Base-by-base conservation (phyloP, 164 flowering plant genomes). In the Houttuynia cordata region DNA sequence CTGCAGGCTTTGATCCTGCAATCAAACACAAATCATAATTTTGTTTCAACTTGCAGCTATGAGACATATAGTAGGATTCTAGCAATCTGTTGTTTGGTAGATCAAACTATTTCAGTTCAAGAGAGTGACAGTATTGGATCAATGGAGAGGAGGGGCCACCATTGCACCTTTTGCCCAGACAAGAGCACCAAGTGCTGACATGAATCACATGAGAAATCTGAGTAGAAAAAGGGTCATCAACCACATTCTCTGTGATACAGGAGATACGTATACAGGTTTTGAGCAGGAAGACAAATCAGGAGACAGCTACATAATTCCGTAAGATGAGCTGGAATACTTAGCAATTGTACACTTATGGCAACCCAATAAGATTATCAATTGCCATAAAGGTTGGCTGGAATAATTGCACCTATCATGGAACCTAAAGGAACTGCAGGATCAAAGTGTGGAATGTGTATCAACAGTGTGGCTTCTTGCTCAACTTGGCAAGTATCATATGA, bases 1-100 rank as follows among this genome's bases (percentile, higher is more conserved):
- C 87, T 21, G 90, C 75, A 61, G 83, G 73, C 76, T 87, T 84
- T 64, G 96, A 74, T 59, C 98, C 98, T 93, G 83, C 49, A 55
- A 1, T 4, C 49, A 42, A 42, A 8, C 17, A 14, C 49, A 42
- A 14, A 42, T 4, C 49, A 42, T 12, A 4, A 42, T 10, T 14
- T 10, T n/a, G n/a, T n/a, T 30, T 30, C 6, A 30, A 30, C 9
- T 42, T 10, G 49, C 49, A 42, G 49, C 10, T 12, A 42, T n/a
- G n/a, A n/a, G n/a, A n/a, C n/a, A n/a, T n/a, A n/a, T 6, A 30
- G 37, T 2, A 30, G 2, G 37, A 30, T 30, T 6, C 6, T 30
- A 30, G 37, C 37, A 42, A 42, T 42, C 49, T 4, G 1, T 42
- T 42, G 37, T 30, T 30, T 30, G 37, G 6, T 6, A 30, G 37